phyloP scores from a whole-genome alignment of 345 rosid genomes.

The Atalantia buxifolia region DNA sequence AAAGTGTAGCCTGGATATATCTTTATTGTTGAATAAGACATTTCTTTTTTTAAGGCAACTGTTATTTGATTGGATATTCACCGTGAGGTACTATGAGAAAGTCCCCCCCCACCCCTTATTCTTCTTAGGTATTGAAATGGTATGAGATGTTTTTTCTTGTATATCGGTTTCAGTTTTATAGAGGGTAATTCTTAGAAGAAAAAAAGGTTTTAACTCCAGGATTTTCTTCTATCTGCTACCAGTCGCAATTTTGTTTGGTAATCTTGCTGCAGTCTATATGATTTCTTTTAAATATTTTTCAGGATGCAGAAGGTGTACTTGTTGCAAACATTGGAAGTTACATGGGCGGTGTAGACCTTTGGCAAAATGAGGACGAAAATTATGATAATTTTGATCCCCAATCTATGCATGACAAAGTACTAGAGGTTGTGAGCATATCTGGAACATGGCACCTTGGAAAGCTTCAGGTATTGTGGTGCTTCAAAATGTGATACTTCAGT shows the following conservation, averaged over 20 bases:
- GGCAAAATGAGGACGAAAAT: slow-evolving; percentile 88
- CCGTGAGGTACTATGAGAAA: neutral
- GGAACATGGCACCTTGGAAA: slow-evolving; percentile 97
- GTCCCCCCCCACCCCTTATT: neutral
- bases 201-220: too few species aligned
- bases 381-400: slow-evolving; percentile 79
- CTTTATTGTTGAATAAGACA: neutral
- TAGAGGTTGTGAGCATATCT: slow-evolving; percentile 87
- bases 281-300: slow-evolving; percentile 16
- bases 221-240: neutral
- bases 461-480: slow-evolving; percentile 60
- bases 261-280: slow-evolving; percentile 2
- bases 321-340: slow-evolving; percentile 94
- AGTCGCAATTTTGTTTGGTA: neutral
- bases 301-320: slow-evolving; percentile 93
- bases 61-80: too few species aligned
- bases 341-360: slow-evolving; percentile 93
- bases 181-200: too few species aligned
- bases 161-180: neutral
- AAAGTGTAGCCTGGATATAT: neutral
- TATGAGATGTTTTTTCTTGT: neutral
- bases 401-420: slow-evolving; percentile 83
- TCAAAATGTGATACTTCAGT: slow-evolving; percentile 5
- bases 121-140: neutral
- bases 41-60: neutral